Evolutionary conservation across 495 filamentous ascomycete genomes (phyloP), one percentile per base, ranked within the genome.

Genomic region (Xylaria venustula): DNA sequence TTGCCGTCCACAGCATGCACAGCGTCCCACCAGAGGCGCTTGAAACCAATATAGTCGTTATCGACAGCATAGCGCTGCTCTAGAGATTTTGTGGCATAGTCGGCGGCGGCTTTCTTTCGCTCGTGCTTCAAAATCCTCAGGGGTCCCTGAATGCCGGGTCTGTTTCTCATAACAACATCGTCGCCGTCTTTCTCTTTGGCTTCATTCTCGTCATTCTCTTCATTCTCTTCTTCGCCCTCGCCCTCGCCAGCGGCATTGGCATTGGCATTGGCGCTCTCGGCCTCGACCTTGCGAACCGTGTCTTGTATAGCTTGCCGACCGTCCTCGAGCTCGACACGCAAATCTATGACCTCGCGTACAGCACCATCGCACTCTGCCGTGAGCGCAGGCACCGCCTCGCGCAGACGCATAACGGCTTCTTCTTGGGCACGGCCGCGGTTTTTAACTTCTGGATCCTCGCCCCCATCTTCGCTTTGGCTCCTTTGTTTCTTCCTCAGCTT

Each of bases 31-130:
- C 93, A 86, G 19, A 86, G 78, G 46, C 83, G 81, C 69, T 89
- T 88, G 82, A 96, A 96, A 26, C 81, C 79, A 55, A 87, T 78
- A 78, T 96, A 97, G 60, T 86, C 78, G 73, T 93, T 92, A 73
- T 94, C 81, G 8, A 79, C 65, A n/a, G 85, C 84, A 74, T 96
- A 97, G n/a, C 72, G 76, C 64, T 80, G 63, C 41, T 76, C 66
- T 56, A 77, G 62, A 40, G 52, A 77, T 64, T 77, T 71, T 0
- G 66, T 59, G 1, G 52, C 66, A 46, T 83, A 84, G 45, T 79
- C 69, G 6, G 52, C 64, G 1, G 61, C 54, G 51, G 77, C 74
- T 40, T 69, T 60, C 52, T 73, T 64, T 47, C 67, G 71, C 11
- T 73, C 73, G 15, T 69, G 47, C 57, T 75, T 62, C 19, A 83